phyloP scores from a whole-genome alignment of 2,329 filamentous ascomycete species.

The Fusarium proliferatum region DNA sequence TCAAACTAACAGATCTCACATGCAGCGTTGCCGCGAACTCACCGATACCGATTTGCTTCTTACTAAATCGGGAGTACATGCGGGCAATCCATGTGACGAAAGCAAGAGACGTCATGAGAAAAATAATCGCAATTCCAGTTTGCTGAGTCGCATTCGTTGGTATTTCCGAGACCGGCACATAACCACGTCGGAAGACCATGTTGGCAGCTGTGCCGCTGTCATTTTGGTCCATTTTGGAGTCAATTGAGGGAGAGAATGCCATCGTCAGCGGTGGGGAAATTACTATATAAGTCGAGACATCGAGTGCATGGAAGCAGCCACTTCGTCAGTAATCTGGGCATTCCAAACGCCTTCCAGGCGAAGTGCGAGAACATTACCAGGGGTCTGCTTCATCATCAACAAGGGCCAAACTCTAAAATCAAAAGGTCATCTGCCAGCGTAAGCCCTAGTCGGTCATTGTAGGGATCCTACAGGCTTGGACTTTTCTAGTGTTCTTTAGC shows the following conservation, averaged over 20 bases:
- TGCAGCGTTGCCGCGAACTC: neutral
- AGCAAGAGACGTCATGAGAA: slow-evolving; percentile 29
- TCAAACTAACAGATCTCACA: neutral
- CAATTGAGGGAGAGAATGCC: neutral
- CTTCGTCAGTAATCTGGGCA: neutral
- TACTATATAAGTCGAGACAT: neutral
- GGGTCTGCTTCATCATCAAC: neutral
- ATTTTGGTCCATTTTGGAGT: neutral
- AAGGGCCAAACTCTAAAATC: neutral
- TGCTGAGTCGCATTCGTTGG: slow-evolving; percentile 34
- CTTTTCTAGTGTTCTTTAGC: neutral
- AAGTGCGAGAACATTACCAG: neutral
- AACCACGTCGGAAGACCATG: slow-evolving; percentile 14
- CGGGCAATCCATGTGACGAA: slow-evolving; percentile 26
- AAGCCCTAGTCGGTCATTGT: neutral
- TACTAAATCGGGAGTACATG: slow-evolving; percentile 30
- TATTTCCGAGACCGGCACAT: slow-evolving; percentile 20
- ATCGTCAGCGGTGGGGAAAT: neutral
- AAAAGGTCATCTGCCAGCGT: neutral
- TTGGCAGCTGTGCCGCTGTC: neutral
- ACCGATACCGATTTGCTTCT: slow-evolving; percentile 37
- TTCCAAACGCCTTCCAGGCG: neutral
- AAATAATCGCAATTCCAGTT: slow-evolving; percentile 32
- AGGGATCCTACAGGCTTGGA: neutral
- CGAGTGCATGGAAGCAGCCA: neutral